phyloP scores from a whole-genome alignment of 1,284 basidiomycete genomes.

The Ganoderma leucocontextum region DNA sequence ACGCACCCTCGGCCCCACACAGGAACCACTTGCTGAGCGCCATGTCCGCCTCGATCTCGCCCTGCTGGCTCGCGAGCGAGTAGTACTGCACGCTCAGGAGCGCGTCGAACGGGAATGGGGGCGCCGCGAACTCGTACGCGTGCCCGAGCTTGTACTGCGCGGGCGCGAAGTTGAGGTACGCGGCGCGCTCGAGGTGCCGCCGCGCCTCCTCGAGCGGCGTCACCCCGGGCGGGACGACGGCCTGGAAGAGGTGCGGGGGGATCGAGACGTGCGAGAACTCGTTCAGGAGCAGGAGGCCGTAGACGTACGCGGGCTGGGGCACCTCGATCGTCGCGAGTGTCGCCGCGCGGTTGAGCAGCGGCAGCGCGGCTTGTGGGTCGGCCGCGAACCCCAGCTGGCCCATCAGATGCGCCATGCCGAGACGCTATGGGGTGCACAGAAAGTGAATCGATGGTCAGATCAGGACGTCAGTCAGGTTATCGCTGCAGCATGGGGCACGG shows the following conservation, averaged over 20 bases:
- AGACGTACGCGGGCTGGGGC: constrained; percentile 89
- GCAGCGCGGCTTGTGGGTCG: constrained; percentile 67
- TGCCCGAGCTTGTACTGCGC: constrained; percentile 96
- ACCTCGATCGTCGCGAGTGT: constrained; percentile 76
- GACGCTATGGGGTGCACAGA: constrained; percentile 60
- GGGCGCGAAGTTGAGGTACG: constrained; percentile 86
- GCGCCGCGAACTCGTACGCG: constrained; percentile 89
- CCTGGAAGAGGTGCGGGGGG: constrained; percentile 59
- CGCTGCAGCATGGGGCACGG: neutral
- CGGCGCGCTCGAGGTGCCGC: constrained; percentile 79
- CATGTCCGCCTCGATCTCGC: constrained; percentile 95
- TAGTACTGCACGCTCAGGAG: constrained; percentile 94
- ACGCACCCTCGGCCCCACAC: constrained; percentile 82
- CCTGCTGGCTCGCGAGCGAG: constrained; percentile 83
- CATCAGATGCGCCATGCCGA: constrained; percentile 91
- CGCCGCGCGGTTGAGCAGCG: constrained; percentile 82
- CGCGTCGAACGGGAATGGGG: constrained; percentile 90
- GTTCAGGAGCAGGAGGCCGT: constrained; percentile 83
- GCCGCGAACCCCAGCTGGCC: constrained; percentile 81
- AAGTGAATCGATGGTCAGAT: neutral
- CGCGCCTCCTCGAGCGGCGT: constrained; percentile 56
- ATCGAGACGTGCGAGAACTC: constrained; percentile 75
- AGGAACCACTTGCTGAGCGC: constrained; percentile 96
- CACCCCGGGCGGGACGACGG: constrained; percentile 55
- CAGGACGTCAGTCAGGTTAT: neutral